Base-by-base conservation (phyloP, 2,329 filamentous ascomycete genomes). In the Penicillium nordicum region DNA sequence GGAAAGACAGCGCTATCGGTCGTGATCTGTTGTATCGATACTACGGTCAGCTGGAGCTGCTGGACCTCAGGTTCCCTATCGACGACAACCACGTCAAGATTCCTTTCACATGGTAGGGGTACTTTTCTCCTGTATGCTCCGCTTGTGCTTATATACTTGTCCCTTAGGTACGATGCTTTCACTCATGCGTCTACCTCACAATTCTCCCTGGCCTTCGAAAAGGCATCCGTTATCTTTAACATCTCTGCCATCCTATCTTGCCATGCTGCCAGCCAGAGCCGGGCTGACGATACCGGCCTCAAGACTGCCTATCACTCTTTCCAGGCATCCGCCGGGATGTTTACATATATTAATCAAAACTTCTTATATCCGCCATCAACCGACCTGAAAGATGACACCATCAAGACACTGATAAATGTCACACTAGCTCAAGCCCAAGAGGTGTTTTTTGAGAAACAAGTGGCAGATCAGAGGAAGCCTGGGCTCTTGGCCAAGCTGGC, bases 11-110 rank as follows among this genome's bases (percentile, higher is more conserved):
- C 76, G 94, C 91, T 23, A 90, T 92, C 6, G 94, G 94, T 46
- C 82, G 94, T 69, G 94, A 99, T 74, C 82, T 99, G 70, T 80
- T 99, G 49, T 99, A 99, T 74, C 85, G 94, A 72, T 99, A 99
- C 77, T 99, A 99, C 72, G 94, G 93, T 40, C 94, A 99, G 78
- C 84, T 99, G 57, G 94, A 99, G 78, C 81, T 99, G 50, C 79
- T 99, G 60, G 94, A 99, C 74, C 78, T 99, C 68, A 84, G 94
- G 59, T 99, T 99, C 71, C 95, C 95, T 0, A 92, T 99, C 44
- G 94, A 99, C 67, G 94, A 99, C 79, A 94, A 96, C 70, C 93
- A 99, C 72, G 97, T 99, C 79, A 97, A 97, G 79, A 96, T 99
- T 69, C 90, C 90, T 8, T 99, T 99, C 73, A 97, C 93, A 63